phyloP scores from a whole-genome alignment of 2,329 filamentous ascomycete species.

The Coniochaeta pulveracea region DNA sequence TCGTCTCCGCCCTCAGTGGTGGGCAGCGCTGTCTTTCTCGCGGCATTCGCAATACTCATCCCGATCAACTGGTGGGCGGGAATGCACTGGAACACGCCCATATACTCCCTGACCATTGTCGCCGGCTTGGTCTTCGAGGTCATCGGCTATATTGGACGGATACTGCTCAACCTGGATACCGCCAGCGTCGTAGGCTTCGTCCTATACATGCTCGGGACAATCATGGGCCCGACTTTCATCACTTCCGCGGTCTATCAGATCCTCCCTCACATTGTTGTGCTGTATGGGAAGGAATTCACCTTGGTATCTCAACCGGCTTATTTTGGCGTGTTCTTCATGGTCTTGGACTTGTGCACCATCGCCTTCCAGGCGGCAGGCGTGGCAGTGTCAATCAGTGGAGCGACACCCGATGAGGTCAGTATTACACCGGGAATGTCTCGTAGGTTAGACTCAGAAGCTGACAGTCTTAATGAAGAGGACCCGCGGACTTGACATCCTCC shows the following conservation, averaged over 20 bases:
- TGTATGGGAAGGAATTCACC: conserved; percentile 32
- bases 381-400: conserved; percentile 24
- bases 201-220: conserved; percentile 33
- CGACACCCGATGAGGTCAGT: conserved; percentile 23
- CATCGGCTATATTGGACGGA: conserved; percentile 32
- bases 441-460: background rate
- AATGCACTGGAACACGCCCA: conserved; percentile 17
- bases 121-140: conserved; percentile 30
- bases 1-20: conserved; percentile 10
- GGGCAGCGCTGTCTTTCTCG: conserved; percentile 14
- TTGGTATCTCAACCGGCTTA: conserved; percentile 21
- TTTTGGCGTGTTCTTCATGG: conserved; percentile 21
- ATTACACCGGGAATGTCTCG: too few species aligned
- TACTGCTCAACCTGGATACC: conserved; percentile 25
- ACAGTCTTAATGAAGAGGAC: conserved; percentile 13
- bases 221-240: conserved; percentile 34
- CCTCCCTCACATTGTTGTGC: conserved; percentile 31
- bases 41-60: conserved; percentile 14
- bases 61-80: conserved; percentile 13
- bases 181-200: conserved; percentile 25
- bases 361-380: conserved; percentile 25
- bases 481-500: conserved; percentile 25
- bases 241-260: conserved; percentile 30
- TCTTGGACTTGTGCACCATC: conserved; percentile 21
- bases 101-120: conserved; percentile 28